Base-by-base conservation (phyloP, 805 yeast species). In the Huiozyma sinensis region DNA sequence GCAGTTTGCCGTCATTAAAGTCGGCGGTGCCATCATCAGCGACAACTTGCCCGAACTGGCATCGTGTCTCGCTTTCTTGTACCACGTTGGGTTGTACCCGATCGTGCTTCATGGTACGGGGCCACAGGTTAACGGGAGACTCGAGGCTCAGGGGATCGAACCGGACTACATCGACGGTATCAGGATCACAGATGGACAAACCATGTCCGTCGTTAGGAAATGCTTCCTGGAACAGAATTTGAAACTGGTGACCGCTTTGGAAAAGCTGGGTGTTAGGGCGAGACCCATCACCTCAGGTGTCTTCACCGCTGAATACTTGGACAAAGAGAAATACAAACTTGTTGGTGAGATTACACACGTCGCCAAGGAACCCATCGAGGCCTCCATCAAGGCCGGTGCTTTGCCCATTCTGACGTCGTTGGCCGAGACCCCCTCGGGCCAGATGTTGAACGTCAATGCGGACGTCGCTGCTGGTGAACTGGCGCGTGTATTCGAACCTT, bases 381-480 rank as follows among this genome's bases (percentile, higher is more conserved):
- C 97, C 2, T 81, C 95, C 6, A 92, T 92, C 52, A 82, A 81
- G 53, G 95, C 96, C 7, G 99, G 99, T 43, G 95, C 95, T 44
- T 73, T 92, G 58, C 99, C 99, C 29, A 89, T 92, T 52, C 75
- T 92, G 60, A 92, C 99, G 1, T 90, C 97, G 1, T 69, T 92
- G 55, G 98, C 98, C 7, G 99, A 92, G 68, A 92, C 97, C 13
- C 76, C 92, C 12, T 85, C 92, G 2, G 98, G 99, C 32, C 99
- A 92, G 70, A 83, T 92, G 64, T 74, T 92, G 63, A 92, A 92
- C 57, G 97, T 92, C 48, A 92, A 92, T 61, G 99, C 99, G 6
- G 99, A 92, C 61, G 96, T 92, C 42, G 98, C 97, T 37, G 99
- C 99, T 39, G 95, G 97, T 56, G 97, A 92, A 67, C 74, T 92